These are phyloP conservation scores for Agaricus bisporus DNA, from an alignment of 768 basidiomycete species.

Conservation along the genomic window DNA sequence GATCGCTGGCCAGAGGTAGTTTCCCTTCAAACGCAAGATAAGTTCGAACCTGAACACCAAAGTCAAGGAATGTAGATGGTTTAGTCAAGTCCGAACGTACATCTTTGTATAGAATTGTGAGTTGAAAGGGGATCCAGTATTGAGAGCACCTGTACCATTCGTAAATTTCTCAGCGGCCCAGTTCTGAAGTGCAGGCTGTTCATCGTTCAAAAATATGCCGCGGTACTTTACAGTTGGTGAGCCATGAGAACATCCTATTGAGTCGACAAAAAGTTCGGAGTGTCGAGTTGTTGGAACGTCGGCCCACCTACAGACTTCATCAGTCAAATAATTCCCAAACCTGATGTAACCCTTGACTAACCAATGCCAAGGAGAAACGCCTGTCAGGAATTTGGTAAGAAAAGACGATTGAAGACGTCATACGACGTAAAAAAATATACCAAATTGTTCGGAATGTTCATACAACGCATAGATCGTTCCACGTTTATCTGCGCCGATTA, in stretches of 20 bases:
- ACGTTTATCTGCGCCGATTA: constrained; percentile 64
- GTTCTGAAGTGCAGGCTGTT: constrained; percentile 63
- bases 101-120: constrained; percentile 52
- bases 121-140: constrained; percentile 56
- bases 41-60: constrained; percentile 48
- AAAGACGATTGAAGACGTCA: constrained; percentile 2
- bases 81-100: constrained; percentile 22
- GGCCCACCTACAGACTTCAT: constrained; percentile 53
- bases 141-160: constrained; percentile 47
- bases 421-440: constrained; percentile 22
- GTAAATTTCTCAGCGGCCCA: constrained; percentile 71
- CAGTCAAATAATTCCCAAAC: background rate
- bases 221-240: constrained; percentile 64
- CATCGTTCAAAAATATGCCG: constrained; percentile 72
- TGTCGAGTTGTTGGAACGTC: constrained; percentile 60
- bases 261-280: constrained; percentile 38
- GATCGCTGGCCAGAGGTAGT: constrained; percentile 64
- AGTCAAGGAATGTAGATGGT: background rate
- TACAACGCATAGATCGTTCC: constrained; percentile 65
- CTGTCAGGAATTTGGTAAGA: constrained; percentile 19
- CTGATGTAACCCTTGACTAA: constrained; percentile 19
- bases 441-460: constrained; percentile 66
- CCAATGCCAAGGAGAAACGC: constrained; percentile 69
- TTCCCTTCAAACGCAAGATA: constrained; percentile 59
- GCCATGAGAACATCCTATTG: constrained; percentile 48